Conservation (phyloP, 2,329 filamentous ascomycete species). For the Beauveria pseudobassiana region DNA sequence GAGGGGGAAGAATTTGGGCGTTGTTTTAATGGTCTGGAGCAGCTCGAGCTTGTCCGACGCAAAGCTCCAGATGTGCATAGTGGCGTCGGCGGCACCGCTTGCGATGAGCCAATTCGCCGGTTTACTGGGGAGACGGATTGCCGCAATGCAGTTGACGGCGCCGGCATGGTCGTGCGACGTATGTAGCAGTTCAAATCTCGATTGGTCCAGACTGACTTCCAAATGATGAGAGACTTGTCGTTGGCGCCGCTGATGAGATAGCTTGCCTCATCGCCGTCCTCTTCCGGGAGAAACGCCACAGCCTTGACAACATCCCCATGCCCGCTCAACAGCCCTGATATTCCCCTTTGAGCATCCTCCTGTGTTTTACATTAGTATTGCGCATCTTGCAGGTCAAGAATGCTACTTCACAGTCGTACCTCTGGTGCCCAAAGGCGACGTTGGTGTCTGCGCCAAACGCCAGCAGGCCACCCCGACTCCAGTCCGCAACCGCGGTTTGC, state of each 20-base stretch:
- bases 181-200: slow-evolving; percentile 36
- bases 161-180: slow-evolving; percentile 58
- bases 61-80: slow-evolving; percentile 63
- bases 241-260: slow-evolving; percentile 73
- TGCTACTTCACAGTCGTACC: slow-evolving; percentile 40
- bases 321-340: slow-evolving; percentile 61
- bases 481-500: slow-evolving; percentile 84
- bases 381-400: background rate
- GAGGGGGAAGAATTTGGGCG: slow-evolving; percentile 76
- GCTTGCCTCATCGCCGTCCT: slow-evolving; percentile 36
- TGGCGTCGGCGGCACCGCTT: slow-evolving; percentile 76
- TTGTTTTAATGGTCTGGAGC: slow-evolving; percentile 63
- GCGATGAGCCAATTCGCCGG: slow-evolving; percentile 47
- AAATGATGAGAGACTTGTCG: slow-evolving; percentile 70
- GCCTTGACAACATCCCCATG: slow-evolving; percentile 78
- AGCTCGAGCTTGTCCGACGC: slow-evolving; percentile 41
- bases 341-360: slow-evolving; percentile 42
- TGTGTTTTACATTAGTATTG: slow-evolving; percentile 15
- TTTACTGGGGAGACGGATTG: slow-evolving; percentile 25
- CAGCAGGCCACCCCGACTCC: slow-evolving; percentile 65
- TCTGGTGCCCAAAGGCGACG: slow-evolving; percentile 75
- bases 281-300: slow-evolving; percentile 63
- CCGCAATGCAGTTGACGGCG: slow-evolving; percentile 63
- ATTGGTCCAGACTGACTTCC: slow-evolving; percentile 37
- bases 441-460: slow-evolving; percentile 87